These are phyloP conservation scores for Dittrichia graveolens DNA, from an alignment of 129 eudicot species.

Conservation along the genomic window DNA sequence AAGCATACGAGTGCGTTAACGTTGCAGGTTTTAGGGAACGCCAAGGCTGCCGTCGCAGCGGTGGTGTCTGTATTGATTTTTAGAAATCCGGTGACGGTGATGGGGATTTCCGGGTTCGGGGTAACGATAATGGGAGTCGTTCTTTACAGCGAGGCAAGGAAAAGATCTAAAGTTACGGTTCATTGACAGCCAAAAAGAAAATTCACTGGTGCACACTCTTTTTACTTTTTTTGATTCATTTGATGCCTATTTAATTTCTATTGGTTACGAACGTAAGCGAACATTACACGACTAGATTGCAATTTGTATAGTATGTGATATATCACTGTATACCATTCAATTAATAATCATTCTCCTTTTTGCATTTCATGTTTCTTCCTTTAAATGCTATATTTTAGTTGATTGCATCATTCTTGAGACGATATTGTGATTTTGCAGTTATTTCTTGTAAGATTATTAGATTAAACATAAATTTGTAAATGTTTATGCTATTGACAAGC, in stretches of 20 bases:
- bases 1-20: conserved; percentile 77
- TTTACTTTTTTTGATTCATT: conserved; percentile 28
- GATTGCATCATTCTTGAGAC: not conserved
- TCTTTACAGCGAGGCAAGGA: conserved; percentile 78
- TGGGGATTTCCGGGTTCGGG: conserved; percentile 70
- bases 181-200: conserved; percentile 43
- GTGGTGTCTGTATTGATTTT: conserved; percentile 68
- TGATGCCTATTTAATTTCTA: conserved; percentile 34
- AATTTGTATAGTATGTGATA: conserved; percentile 31
- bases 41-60: conserved; percentile 71
- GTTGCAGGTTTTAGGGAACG: conserved; percentile 72
- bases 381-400: conserved; percentile 14
- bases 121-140: conserved; percentile 74
- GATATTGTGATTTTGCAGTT: not conserved
- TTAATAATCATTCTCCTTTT: not conserved
- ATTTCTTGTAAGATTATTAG: not conserved
- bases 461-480: too few species aligned
- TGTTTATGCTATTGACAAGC: too few species aligned
- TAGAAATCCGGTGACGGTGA: conserved; percentile 73
- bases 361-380: conserved; percentile 21
- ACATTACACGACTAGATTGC: conserved; percentile 42
- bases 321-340: conserved; percentile 25
- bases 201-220: conserved; percentile 13
- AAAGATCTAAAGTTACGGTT: conserved; percentile 63
- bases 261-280: conserved; percentile 19